These are phyloP conservation scores for Aspergillus thermomutatus DNA, from an alignment of 2,329 filamentous ascomycete genomes.

Conservation along the genomic window DNA sequence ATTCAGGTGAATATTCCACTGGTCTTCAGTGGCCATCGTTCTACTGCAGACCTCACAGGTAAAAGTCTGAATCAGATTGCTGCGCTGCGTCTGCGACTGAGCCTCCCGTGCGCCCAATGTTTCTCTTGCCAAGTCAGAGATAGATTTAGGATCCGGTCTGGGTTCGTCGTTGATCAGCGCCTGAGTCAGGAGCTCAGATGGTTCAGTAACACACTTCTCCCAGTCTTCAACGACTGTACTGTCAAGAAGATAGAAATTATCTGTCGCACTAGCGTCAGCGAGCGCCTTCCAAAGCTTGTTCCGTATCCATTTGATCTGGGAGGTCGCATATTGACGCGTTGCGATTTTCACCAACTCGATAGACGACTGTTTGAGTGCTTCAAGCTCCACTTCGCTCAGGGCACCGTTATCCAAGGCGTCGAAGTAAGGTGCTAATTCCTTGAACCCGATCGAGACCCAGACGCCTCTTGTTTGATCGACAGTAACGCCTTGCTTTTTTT, in stretches of 20 bases:
- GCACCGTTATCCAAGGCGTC: constrained; percentile 37
- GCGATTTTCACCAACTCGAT: constrained; percentile 76
- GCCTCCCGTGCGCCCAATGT: constrained; percentile 56
- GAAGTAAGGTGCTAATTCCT: constrained; percentile 78
- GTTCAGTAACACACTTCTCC: constrained; percentile 59
- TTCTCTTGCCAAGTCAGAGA: constrained; percentile 58
- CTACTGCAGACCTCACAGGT: constrained; percentile 68
- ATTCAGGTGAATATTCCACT: constrained; percentile 57
- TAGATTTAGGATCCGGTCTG: constrained; percentile 54
- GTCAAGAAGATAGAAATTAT: constrained; percentile 74
- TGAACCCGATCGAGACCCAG: constrained; percentile 96
- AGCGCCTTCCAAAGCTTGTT: constrained; percentile 74
- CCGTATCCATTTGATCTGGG: constrained; percentile 83
- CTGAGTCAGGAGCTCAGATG: constrained; percentile 60
- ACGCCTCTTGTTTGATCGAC: constrained; percentile 79
- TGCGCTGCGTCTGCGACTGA: constrained; percentile 44
- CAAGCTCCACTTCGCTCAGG: constrained; percentile 41
- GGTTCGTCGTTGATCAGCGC: constrained; percentile 59
- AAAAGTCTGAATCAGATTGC: constrained; percentile 49
- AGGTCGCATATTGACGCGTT: constrained; percentile 82
- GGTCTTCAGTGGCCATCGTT: constrained; percentile 52
- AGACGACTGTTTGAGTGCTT: constrained; percentile 55
- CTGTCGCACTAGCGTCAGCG: constrained; percentile 49
- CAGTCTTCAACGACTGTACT: constrained; percentile 67
- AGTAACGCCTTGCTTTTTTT: constrained; percentile 46